Conservation (phyloP, 23 red algal genomes). For the Gracilaria vermiculophylla region DNA sequence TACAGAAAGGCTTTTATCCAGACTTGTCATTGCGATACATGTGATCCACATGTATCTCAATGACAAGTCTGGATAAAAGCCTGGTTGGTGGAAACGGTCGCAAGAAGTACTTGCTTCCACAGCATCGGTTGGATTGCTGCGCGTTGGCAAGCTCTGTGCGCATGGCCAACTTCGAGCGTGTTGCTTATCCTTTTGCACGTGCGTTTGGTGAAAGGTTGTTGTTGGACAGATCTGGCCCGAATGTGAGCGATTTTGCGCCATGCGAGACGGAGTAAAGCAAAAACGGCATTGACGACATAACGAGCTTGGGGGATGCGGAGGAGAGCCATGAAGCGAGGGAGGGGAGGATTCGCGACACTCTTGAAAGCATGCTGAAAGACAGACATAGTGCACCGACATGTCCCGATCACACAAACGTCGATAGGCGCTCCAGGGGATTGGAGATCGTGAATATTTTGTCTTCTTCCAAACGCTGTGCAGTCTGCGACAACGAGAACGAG, state of each 20-base stretch:
- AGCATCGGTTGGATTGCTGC: constrained; percentile 61
- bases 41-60: constrained; percentile 58
- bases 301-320: background rate
- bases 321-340: background rate
- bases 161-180: constrained; percentile 35
- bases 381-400: constrained; percentile 67
- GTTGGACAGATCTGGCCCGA: constrained; percentile 56
- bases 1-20: constrained; percentile 46
- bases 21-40: constrained; percentile 7
- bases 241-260: constrained; percentile 49
- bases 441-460: constrained; percentile 30
- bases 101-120: constrained; percentile 60
- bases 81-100: constrained; percentile 61
- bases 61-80: too few species aligned
- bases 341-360: constrained; percentile 36
- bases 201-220: constrained; percentile 27
- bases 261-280: background rate
- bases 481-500: constrained; percentile 42
- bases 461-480: constrained; percentile 26
- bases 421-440: background rate
- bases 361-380: constrained; percentile 51
- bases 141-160: constrained; percentile 28
- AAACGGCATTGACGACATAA: background rate
- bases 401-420: constrained; percentile 40
- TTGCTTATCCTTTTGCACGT: constrained; percentile 57